Evolutionary conservation across 306 rosid species (phyloP).

Genomic region (Hippophae tibetana): DNA sequence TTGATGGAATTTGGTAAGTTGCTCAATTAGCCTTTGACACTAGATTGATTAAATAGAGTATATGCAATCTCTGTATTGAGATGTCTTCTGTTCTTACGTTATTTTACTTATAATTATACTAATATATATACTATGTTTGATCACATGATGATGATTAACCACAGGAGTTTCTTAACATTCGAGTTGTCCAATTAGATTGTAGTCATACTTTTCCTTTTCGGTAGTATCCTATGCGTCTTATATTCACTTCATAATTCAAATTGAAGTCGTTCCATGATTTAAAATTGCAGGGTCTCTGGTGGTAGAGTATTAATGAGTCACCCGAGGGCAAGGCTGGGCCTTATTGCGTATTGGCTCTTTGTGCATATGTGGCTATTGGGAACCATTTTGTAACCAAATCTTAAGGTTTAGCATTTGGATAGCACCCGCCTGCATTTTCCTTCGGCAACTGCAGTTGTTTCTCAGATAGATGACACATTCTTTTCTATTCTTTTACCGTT

Average conservation of each 20-base stretch:
- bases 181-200: too few species aligned
- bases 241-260: not conserved
- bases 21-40: slow-evolving; percentile 5
- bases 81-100: too few species aligned
- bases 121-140: too few species aligned
- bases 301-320: slow-evolving; percentile 83
- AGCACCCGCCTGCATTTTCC: slow-evolving; percentile 15
- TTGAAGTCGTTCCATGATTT: slow-evolving; percentile 4
- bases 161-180: too few species aligned
- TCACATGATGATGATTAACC: too few species aligned
- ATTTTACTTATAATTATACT: too few species aligned
- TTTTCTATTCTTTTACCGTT: slow-evolving; percentile 3
- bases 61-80: not conserved
- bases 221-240: not conserved
- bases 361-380: slow-evolving; percentile 87
- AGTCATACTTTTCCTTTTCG: not conserved
- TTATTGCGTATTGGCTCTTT: slow-evolving; percentile 60
- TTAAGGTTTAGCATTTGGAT: slow-evolving; percentile 13
- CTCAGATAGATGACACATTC: slow-evolving; percentile 23
- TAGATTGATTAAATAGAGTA: not conserved
- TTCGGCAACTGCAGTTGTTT: slow-evolving; percentile 43
- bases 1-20: slow-evolving; percentile 91
- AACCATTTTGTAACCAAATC: slow-evolving; percentile 47
- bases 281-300: slow-evolving; percentile 72
- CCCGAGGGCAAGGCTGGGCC: slow-evolving; percentile 83